Evolutionary conservation across 768 basidiomycete genomes (phyloP), one percentile per base, ranked within the genome.

Genomic region (Leucosporidium yakuticum): DNA sequence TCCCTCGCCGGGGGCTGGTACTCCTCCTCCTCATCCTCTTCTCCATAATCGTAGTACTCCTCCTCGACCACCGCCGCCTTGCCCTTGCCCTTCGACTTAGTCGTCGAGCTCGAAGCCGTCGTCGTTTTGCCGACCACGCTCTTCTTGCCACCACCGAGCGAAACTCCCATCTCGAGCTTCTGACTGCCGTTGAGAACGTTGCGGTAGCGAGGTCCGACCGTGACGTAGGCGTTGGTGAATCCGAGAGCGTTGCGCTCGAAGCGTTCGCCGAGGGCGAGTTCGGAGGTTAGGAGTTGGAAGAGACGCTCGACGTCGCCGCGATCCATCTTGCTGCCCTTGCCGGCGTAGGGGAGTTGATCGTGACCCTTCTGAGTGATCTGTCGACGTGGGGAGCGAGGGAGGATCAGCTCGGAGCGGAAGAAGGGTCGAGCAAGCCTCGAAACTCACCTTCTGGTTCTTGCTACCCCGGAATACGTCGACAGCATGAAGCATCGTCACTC

Each of bases 381-480:
- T n/a, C 0, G 44, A 21, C 31, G 21, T 15, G 8, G 31, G 51
- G 2, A 21, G 21, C 34, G 29, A 9, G 21, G 19, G 53, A 39
- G 34, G 6, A 48, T 27, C 32, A n/a, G 23, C 21, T 15, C 57
- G 17, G 51, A 59, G 36, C 15, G 44, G 8, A 23, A 47, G 34
- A 21, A 23, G 23, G 32, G 6, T 7, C 17, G 32, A 31, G 6
- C 21, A n/a, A n/a, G n/a, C n/a, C n/a, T n/a, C 39, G 21, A 49
- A 53, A 25, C 39, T 1, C 60, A 73, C 73, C 69, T 73, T 74
- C 39, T 77, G 74, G 31, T 77, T 80, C 57, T 84, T 85, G 53
- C 83, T 82, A 4, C 93, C 93, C 25, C 84, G 82, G 79, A 88
- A 86, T 25, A 87, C 83, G 36, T 83, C 82, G 48, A 84, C 81